Base-by-base conservation (phyloP, 2,329 filamentous ascomycete genomes). In the Stromatinia cepivora region DNA sequence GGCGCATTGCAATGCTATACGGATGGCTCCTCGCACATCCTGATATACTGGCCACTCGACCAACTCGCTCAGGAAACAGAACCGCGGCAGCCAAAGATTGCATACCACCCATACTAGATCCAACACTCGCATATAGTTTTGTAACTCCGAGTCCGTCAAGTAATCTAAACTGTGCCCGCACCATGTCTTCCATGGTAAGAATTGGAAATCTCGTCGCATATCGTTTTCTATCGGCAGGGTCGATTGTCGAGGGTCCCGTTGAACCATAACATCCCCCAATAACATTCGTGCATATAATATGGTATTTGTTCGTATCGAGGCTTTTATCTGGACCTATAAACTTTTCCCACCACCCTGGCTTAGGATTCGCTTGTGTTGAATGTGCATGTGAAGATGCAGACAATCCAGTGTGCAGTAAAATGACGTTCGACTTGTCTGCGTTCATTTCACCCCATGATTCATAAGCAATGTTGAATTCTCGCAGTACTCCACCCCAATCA, bases 61-160 rank as follows among this genome's bases (percentile, higher is more conserved):
- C 88, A 3, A 99, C 91, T 46, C 94, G 87, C 52, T 92, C 87
- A 0, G 93, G 92, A 78, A 94, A 97, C 42, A 97, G 81, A 0
- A 92, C 88, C 4, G 92, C 95, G 0, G 93, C 92, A 10, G 94
- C 94, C 7, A 99, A 85, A 74, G 92, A 95, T 79, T 97, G 94
- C 95, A 99, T 99, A 67, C 95, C 95, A 66, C 95, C 95, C 95
- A 99, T 99, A 80, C 93, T 97, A 8, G 92, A 93, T 20, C 95
- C 95, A 28, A 99, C 94, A 70, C 92, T 97, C 25, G 95, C 95
- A 79, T 97, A 92, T 13, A 99, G 85, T 76, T 88, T 92, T 34
- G 87, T 78, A 58, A 99, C 90, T 8, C 89, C 89, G 39, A 99
- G 83, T 6, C 83, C 80, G 79, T 98, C 94, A 17, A 99, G 85